These are phyloP conservation scores for Antitrichia curtipendula DNA, from an alignment of 225 moss, liverwort and hornwort species.

Conservation along the genomic window DNA sequence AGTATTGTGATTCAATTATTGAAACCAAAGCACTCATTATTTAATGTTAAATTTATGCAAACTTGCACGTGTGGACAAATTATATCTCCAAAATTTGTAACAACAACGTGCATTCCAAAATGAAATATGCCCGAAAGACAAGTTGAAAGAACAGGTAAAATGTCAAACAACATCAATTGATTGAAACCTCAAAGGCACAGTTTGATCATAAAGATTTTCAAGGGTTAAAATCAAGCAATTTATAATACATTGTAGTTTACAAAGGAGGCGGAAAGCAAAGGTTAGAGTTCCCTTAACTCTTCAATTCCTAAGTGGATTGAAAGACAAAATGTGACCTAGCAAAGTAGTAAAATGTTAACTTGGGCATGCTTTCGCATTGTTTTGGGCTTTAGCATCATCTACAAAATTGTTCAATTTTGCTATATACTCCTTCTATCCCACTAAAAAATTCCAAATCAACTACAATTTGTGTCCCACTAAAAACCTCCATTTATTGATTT, in stretches of 20 bases:
- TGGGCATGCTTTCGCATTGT: rapidly evolving
- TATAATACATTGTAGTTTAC: background rate
- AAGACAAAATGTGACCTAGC: background rate
- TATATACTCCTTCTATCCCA: too few species aligned
- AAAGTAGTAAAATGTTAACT: background rate
- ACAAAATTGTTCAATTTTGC: background rate
- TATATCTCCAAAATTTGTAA: background rate
- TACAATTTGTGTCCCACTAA: too few species aligned
- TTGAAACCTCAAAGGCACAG: background rate
- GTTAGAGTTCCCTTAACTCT: too few species aligned
- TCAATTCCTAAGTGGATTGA: rapidly evolving
- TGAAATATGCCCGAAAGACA: background rate
- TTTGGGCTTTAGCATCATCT: background rate
- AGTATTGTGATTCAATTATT: background rate
- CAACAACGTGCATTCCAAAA: background rate
- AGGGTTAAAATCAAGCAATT: background rate
- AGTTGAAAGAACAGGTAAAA: too few species aligned
- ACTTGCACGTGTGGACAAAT: rapidly evolving
- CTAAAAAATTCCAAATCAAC: too few species aligned
- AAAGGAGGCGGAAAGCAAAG: background rate
- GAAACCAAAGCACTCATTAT: background rate
- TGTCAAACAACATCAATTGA: background rate
- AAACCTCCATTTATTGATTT: too few species aligned
- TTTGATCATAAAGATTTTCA: background rate
- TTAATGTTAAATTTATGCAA: background rate